Conservation (phyloP, 108 stramenopile genomes). For the Epithemia pelagica region DNA sequence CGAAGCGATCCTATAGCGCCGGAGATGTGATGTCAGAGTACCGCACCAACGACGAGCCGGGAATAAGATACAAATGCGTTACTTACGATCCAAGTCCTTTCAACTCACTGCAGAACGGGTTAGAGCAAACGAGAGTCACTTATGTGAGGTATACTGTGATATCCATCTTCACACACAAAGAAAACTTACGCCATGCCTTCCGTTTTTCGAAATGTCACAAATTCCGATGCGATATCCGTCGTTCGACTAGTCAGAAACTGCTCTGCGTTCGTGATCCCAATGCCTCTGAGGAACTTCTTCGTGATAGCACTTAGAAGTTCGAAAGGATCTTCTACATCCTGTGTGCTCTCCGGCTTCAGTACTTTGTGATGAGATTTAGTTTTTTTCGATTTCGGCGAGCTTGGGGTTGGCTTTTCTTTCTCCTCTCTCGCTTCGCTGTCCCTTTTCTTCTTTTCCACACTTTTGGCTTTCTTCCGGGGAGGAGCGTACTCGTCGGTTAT, state of each 20-base stretch:
- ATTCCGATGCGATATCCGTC: slow-evolving; percentile 30
- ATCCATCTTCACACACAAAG: not conserved
- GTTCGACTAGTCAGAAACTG: slow-evolving; percentile 35
- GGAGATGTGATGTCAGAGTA: no score
- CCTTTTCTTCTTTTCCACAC: not conserved
- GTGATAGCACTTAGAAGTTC: slow-evolving; percentile 9
- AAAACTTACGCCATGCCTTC: not conserved
- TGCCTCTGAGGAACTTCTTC: slow-evolving; percentile 14
- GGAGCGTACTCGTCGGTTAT: not conserved
- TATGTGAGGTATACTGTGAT: not conserved
- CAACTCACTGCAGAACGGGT: slow-evolving; percentile 5
- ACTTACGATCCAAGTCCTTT: slow-evolving; percentile 38
- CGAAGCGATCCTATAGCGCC: slow-evolving; percentile 22
- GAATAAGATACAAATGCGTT: no score
- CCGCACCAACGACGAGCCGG: no score
- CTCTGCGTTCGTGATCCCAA: slow-evolving; percentile 32
- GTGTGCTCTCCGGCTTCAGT: not conserved
- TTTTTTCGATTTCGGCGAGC: slow-evolving; percentile 1
- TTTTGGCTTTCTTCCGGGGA: not conserved
- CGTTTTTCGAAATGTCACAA: slow-evolving; percentile 17
- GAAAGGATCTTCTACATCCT: slow-evolving; percentile 12
- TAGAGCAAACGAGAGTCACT: not conserved
- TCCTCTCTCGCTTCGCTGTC: not conserved
- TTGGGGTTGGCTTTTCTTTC: not conserved
- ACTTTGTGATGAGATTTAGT: slow-evolving; percentile 2